phyloP scores from a whole-genome alignment of 2,329 filamentous ascomycete species.

The Colletotrichum destructivum region DNA sequence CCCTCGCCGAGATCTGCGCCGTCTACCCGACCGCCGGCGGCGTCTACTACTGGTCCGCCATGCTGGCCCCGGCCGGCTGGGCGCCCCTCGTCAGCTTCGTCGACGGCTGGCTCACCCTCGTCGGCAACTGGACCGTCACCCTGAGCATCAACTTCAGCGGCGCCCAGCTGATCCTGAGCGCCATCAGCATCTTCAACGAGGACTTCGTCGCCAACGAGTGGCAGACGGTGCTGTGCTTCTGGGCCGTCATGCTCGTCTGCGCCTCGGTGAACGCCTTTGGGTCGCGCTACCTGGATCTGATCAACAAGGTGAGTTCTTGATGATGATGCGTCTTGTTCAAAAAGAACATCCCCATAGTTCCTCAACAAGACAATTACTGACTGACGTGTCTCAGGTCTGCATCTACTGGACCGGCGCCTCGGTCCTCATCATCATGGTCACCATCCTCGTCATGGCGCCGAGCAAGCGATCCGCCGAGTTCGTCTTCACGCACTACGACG shows the following conservation, averaged over 20 bases:
- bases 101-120: conserved; percentile 79
- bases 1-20: conserved; percentile 78
- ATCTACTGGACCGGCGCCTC: conserved; percentile 80
- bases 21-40: conserved; percentile 79
- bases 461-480: conserved; percentile 71
- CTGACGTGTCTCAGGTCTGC: conserved; percentile 59
- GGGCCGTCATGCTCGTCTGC: conserved; percentile 78
- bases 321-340: background rate
- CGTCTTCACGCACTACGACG: conserved; percentile 79
- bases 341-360: too few species aligned
- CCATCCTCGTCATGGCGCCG: conserved; percentile 73
- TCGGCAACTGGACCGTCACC: conserved; percentile 80
- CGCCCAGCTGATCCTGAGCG: conserved; percentile 70
- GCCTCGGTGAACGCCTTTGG: conserved; percentile 77
- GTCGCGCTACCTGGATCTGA: conserved; percentile 72
- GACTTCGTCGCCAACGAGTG: conserved; percentile 77
- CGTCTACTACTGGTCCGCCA: conserved; percentile 80
- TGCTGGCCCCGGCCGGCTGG: conserved; percentile 76
- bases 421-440: conserved; percentile 66
- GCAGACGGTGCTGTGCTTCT: conserved; percentile 81
- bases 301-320: conserved; percentile 69
- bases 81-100: conserved; percentile 79
- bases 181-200: conserved; percentile 79
- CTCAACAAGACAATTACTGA: background rate
- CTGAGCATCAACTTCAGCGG: conserved; percentile 79